Evolutionary conservation across 2,329 filamentous ascomycete genomes (phyloP).

Genomic region (Neofusicoccum parvum): DNA sequence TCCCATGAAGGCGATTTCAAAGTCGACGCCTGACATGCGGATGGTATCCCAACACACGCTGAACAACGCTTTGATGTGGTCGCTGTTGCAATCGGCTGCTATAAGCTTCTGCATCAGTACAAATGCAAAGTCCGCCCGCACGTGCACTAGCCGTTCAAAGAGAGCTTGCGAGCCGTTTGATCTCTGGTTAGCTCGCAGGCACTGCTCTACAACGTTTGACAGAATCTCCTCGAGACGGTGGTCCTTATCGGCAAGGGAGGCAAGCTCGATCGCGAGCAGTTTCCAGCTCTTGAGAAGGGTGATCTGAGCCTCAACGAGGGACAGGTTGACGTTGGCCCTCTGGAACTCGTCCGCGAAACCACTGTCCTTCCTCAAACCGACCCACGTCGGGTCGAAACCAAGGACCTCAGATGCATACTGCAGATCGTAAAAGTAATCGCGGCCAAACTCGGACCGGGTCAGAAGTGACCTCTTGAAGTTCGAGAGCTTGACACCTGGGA

Average conservation of each 20-base stretch:
- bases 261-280: slow-evolving; percentile 80
- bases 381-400: slow-evolving; percentile 76
- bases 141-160: slow-evolving; percentile 76
- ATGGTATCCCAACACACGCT: slow-evolving; percentile 63
- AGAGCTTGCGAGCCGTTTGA: slow-evolving; percentile 74
- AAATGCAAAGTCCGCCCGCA: slow-evolving; percentile 78
- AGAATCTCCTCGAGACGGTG: slow-evolving; percentile 67
- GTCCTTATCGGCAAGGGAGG: slow-evolving; percentile 60
- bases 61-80: slow-evolving; percentile 58
- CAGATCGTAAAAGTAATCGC: slow-evolving; percentile 82
- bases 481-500: slow-evolving; percentile 70
- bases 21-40: slow-evolving; percentile 56
- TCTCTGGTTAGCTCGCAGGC: slow-evolving; percentile 75
- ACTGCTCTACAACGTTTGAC: slow-evolving; percentile 73
- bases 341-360: slow-evolving; percentile 83
- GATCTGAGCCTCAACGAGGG: slow-evolving; percentile 88
- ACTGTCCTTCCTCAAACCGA: slow-evolving; percentile 55
- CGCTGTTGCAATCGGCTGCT: slow-evolving; percentile 52
- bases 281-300: slow-evolving; percentile 88
- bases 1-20: slow-evolving; percentile 60
- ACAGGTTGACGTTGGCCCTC: slow-evolving; percentile 86
- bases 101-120: slow-evolving; percentile 80
- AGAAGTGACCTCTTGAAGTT: slow-evolving; percentile 79
- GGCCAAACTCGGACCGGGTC: slow-evolving; percentile 66
- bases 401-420: slow-evolving; percentile 75